A percentile compares a stretch with the other conserved stretches of the same genome.
phyloP scores from a whole-genome alignment of 129 eudicot genomes.

The Chrysanthemum makinoi region DNA sequence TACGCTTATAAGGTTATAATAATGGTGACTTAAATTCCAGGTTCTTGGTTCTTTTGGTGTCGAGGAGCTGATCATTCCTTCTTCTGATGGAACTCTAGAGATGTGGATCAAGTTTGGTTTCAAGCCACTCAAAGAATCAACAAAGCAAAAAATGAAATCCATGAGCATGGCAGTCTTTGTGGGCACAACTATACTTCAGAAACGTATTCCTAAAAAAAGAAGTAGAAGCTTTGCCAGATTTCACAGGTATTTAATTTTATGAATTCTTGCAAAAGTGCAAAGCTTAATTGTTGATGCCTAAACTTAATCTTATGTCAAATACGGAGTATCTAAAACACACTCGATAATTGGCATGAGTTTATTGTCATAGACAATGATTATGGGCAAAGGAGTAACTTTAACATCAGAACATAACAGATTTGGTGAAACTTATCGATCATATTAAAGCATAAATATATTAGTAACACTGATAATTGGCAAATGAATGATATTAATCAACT shows the following conservation, averaged over 20 bases:
- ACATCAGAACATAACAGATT: not conserved
- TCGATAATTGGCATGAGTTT: not conserved
- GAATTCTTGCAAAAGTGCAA: not conserved
- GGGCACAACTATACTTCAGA: constrained; percentile 39
- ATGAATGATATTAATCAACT: no score
- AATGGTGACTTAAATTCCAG: constrained; percentile 21
- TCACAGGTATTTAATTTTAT: constrained; percentile 32
- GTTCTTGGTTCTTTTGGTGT: constrained; percentile 39
- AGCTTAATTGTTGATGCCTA: no score
- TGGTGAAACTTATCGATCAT: no score
- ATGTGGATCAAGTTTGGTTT: constrained; percentile 48
- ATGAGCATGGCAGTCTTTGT: constrained; percentile 34
- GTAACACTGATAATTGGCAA: no score
- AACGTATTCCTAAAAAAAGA: constrained; percentile 28
- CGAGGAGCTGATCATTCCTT: constrained; percentile 45
- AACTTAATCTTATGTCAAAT: no score
- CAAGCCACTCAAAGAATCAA: constrained; percentile 38
- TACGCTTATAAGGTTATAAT: not conserved
- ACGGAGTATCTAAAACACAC: no score
- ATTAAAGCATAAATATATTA: no score
- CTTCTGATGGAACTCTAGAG: constrained; percentile 24
- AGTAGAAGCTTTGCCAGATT: constrained; percentile 18
- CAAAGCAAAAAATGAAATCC: constrained; percentile 17
- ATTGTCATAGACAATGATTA: not conserved
- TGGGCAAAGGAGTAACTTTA: not conserved